Percentiles rank a stretch among this genome's conserved stretches.
phyloP scores from a whole-genome alignment of 1,139 yeast genomes.

The Zygotorulaspora mrakii region DNA sequence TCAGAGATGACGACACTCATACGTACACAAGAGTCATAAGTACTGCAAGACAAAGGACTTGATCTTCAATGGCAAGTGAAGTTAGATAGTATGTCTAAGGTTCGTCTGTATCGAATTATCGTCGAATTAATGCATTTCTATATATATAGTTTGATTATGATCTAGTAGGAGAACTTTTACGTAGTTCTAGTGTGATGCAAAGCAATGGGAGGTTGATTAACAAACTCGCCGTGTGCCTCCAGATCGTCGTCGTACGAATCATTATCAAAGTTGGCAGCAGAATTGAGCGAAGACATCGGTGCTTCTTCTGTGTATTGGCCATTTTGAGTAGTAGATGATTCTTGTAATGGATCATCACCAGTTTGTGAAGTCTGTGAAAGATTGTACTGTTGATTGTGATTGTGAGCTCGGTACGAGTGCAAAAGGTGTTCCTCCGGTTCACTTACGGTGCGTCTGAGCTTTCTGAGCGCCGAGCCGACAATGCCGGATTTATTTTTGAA shows the following conservation, averaged over 20 bases:
- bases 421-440: slow-evolving; percentile 10
- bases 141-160: neutral
- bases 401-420: slow-evolving; percentile 8
- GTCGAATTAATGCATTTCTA: neutral
- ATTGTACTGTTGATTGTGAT: slow-evolving; percentile 5
- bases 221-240: neutral
- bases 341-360: slow-evolving; percentile 5
- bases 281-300: neutral
- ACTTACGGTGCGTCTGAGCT: slow-evolving; percentile 6
- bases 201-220: slow-evolving; percentile 3
- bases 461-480: slow-evolving; percentile 11
- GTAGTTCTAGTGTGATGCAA: neutral
- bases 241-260: neutral
- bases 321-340: neutral
- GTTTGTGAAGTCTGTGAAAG: slow-evolving; percentile 2
- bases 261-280: slow-evolving; percentile 1
- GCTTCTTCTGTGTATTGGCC: neutral
- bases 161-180: neutral
- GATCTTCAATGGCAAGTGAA: too few species aligned
- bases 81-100: too few species aligned
- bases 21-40: too few species aligned
- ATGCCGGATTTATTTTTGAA: slow-evolving; percentile 16
- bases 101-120: neutral
- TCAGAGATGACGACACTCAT: too few species aligned
- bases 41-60: too few species aligned